A percentile compares a stretch with the other conserved stretches of the same genome.
These are phyloP conservation scores for Tolypocladium nubicola DNA, from an alignment of 2,329 filamentous ascomycete species.

Conservation along the genomic window DNA sequence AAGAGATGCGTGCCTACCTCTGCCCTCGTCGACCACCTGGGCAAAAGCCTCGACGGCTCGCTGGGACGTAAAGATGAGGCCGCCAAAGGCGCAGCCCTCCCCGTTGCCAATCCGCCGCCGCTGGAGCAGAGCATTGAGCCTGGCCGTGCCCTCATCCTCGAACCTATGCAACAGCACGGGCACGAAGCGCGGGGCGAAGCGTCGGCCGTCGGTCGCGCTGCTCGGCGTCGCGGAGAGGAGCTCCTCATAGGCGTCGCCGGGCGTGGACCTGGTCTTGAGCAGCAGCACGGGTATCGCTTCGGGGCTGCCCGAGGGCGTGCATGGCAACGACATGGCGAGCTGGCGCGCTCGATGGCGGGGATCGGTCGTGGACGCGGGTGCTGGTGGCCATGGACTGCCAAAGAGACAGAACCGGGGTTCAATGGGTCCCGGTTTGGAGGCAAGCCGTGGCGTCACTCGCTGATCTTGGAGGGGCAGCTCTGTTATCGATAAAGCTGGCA, in stretches of 20 bases:
- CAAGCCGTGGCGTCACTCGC: not conserved
- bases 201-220: slow-evolving; percentile 13
- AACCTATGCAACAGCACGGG: slow-evolving; percentile 68
- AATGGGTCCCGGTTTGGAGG: not conserved
- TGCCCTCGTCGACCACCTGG: slow-evolving; percentile 46
- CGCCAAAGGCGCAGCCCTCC: slow-evolving; percentile 46
- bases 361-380: not conserved
- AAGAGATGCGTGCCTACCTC: slow-evolving; percentile 15
- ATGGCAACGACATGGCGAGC: not conserved
- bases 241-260: slow-evolving; percentile 62
- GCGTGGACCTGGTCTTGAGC: slow-evolving; percentile 66
- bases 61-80: slow-evolving; percentile 78
- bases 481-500: not conserved
- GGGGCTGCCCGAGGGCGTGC: not conserved
- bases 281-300: slow-evolving; percentile 46
- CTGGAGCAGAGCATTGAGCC: slow-evolving; percentile 40
- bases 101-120: slow-evolving; percentile 27
- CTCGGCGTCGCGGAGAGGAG: slow-evolving; percentile 37
- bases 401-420: not conserved
- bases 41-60: slow-evolving; percentile 72
- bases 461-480: not conserved
- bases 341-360: not conserved
- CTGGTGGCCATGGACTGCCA: not conserved
- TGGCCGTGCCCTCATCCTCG: slow-evolving; percentile 44
- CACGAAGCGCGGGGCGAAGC: slow-evolving; percentile 58